phyloP scores from a whole-genome alignment of 148 eudicot species.

The Pharnaceum exiguum region DNA sequence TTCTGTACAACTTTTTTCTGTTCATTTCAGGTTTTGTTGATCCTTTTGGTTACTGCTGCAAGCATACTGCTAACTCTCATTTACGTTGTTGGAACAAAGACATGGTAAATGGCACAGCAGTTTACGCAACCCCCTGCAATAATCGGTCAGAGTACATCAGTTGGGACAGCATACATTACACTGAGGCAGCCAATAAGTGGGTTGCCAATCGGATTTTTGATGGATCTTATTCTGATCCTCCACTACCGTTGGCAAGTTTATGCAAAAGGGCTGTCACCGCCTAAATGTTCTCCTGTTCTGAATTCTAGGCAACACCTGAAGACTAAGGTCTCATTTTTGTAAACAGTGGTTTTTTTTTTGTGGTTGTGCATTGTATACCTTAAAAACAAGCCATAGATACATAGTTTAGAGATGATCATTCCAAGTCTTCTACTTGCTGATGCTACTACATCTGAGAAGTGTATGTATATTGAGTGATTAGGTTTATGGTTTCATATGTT shows the following conservation, averaged over 20 bases:
- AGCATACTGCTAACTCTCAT: neutral
- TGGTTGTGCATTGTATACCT: no score
- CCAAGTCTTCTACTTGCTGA: no score
- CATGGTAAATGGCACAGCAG: slow-evolving; percentile 36
- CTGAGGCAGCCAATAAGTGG: slow-evolving; percentile 76
- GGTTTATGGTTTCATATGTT: no score
- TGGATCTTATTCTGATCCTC: slow-evolving; percentile 23
- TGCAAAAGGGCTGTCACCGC: neutral
- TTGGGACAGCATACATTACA: slow-evolving; percentile 85
- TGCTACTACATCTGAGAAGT: no score
- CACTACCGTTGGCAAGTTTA: slow-evolving; percentile 8
- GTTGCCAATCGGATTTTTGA: slow-evolving; percentile 48
- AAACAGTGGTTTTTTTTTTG: no score
- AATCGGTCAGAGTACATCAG: slow-evolving; percentile 48
- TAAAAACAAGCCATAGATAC: no score
- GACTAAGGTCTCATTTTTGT: no score
- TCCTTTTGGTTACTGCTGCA: slow-evolving; percentile 31
- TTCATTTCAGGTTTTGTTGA: slow-evolving; percentile 32
- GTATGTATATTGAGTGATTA: no score
- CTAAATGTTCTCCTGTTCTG: no score
- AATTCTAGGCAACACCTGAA: no score
- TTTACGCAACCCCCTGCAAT: slow-evolving; percentile 32
- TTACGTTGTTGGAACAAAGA: slow-evolving; percentile 22
- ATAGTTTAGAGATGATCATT: no score
- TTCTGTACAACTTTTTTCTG: neutral